Conservation (phyloP, 495 filamentous ascomycete species). For the Friedmanniomyces simplex region DNA sequence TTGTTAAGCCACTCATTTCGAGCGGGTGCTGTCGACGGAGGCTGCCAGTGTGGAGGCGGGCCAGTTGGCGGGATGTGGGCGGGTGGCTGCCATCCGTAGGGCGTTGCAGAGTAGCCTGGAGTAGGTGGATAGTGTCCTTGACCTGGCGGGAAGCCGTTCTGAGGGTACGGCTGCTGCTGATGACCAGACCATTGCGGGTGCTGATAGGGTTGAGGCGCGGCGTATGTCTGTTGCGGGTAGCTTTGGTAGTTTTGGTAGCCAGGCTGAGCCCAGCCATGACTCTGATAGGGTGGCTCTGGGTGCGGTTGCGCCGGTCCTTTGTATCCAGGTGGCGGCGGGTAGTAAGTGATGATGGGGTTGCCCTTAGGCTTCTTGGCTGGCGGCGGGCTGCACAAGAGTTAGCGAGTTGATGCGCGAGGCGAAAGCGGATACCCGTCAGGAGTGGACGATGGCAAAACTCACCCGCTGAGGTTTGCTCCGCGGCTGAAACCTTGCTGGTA, state of each 20-base stretch:
- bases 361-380: constrained; percentile 29
- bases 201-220: constrained; percentile 16
- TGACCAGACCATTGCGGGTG: constrained; percentile 11
- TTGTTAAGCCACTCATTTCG: background rate
- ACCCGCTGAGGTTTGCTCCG: background rate
- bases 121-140: background rate
- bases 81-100: no score
- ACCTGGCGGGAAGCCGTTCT: background rate
- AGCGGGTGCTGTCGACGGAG: no score
- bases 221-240: constrained; percentile 15
- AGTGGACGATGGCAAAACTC: background rate
- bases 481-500: background rate
- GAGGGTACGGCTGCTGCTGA: constrained; percentile 9
- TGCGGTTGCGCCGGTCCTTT: constrained; percentile 21
- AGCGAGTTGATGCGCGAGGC: background rate
- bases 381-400: constrained; percentile 1
- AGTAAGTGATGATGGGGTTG: constrained; percentile 33
- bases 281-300: constrained; percentile 10
- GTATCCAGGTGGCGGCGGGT: constrained; percentile 34
- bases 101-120: background rate
- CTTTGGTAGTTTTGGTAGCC: constrained; percentile 8
- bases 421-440: no score
- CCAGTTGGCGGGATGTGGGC: no score
- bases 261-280: constrained; percentile 11
- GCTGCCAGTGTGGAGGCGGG: no score